Evolutionary conservation across 148 eudicot genomes (phyloP), one percentile per base, ranked within the genome.

Genomic region (Rhododendron vialii): DNA sequence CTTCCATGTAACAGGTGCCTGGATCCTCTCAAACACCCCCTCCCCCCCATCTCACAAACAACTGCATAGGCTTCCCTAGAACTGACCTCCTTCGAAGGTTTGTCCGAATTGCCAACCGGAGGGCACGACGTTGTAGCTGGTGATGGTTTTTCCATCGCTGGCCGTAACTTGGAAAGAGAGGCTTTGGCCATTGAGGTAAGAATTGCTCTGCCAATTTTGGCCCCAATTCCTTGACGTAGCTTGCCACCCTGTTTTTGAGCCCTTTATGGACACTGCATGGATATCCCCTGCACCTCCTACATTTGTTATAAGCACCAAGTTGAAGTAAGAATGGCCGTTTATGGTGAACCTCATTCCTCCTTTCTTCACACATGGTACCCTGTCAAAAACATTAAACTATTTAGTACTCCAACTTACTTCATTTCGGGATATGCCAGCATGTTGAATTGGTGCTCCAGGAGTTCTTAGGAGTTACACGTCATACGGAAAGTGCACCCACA

Each of bases 271-370:
- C 57, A 88, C 89, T 18, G 77, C 59, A 26, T 84, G 90, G 26
- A 91, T 87, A 77, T 91, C 93, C 30, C 93, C 93, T 50, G 92
- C 92, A 26, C 90, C 90, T 3, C 89, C 93, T 7, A 91, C 93
- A 26, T 91, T 91, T 13, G 93, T 88, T 71, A 91, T 83, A 83
- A 90, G 48, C 18, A 90, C 93, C 90, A 91, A 82, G 87, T 88
- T 91, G 90, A 91, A 90, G 85, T 88, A 91, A 1, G 92, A 87
- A 61, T 91, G 92, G 18, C 93, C 93, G 61, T 90, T 91, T 12
- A 91, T 88, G 33, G 92, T 91, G 85, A 91, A 90, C 89, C 89
- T 88, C 53, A 91, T 84, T n/a, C 93, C 93, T 50, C 93, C 93
- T 77, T 88, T 88, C 90, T 90, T 91, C 74, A 69, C 84, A 74